Base-by-base conservation (phyloP, 441 rosid genomes). In the Manihot esculenta region DNA sequence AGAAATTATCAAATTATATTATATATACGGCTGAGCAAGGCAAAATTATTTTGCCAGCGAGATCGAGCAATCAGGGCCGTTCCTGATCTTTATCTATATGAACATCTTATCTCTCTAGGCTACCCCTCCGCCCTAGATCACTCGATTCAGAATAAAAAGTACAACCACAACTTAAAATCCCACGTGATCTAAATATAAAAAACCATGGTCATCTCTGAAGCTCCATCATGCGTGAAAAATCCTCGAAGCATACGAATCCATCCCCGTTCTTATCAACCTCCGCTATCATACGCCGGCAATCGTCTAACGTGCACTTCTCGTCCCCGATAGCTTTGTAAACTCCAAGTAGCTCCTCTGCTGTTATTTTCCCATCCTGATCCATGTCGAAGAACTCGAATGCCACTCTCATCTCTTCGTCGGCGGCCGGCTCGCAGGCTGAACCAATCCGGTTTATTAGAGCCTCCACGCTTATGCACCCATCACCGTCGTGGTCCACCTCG, bases 181-280 rank as follows among this genome's bases (percentile, higher is more conserved):
- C 75, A 72, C 81, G 74, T 30, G 76, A 77, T 76, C 76, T 23
- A 12, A 53, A 33, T 48, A 70, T 24, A 14, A 44, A 74, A 50
- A 33, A 33, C 38, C 64, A 70, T 64, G 72, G 81, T 84, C 85
- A 83, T 59, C 75, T 65, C 61, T 80, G 87, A 20, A 74, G 76
- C 73, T 81, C 89, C 99, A 94, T 94, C 97, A 94, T 87, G 1
- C 82, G 82, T 2, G 80, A 51, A 71, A 94, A 94, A 77, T 94
- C 99, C 63, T 86, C 88, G 76, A 92, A 92, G 73, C 97, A 89
- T 45, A 94, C 99, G 72, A 90, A 88, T 33, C 97, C 99, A 14
- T 90, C 91, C 7, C 87, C 89, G 48, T 85, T 92, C 59, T 72
- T 82, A 80, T 85, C 97, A 12, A 92, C 97, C 5, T 59, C 82